Base-by-base conservation (phyloP, 78 protist genomes). In the Cavenderia fasciculata region DNA sequence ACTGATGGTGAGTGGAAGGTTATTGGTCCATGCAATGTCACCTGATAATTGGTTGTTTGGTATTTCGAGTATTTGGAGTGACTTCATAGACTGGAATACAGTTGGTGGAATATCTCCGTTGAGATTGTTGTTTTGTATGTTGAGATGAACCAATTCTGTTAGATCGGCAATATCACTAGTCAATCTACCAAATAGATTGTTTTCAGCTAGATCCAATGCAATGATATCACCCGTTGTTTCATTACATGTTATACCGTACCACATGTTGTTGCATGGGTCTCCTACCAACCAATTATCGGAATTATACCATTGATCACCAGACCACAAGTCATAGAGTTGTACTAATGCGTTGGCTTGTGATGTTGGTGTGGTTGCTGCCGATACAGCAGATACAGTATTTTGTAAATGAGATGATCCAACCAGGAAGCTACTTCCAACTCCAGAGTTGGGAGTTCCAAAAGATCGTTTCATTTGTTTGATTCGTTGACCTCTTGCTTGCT, bases 261-360 rank as follows among this genome's bases (percentile, higher is more conserved):
- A 82, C 5, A 40, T 27, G 33, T 82, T 63, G 1, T 18, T n/a
- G 68, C 90, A 82, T 29, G 90, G 90, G 29, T 82, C 90, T 18
- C 78, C 76, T 2, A 2, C 23, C 44, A 31, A 25, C 90, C 90
- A 82, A 56, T 63, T 51, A 1, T 1, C 25, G 34, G 54, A 68
- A 2, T 33, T 33, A 19, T 0, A 10, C 90, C 90, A 82, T 14
- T 29, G 3, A 4, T 4, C 23, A 19, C 90, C 90, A 31, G 19
- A n/a, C 49, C 63, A 57, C 1, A 52, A 12, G 4, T 21, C 43
- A 69, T 44, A 82, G 16, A 82, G 40, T 57, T 21, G 10, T 23
- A 51, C 71, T 0, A 82, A 31, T 29, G 72, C 72, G 10, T 63
- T n/a, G n/a, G n/a, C n/a, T n/a, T n/a, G n/a, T n/a, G n/a, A n/a